phyloP scores from a whole-genome alignment of 2,329 filamentous ascomycete species.

The Trichoderma sp. region DNA sequence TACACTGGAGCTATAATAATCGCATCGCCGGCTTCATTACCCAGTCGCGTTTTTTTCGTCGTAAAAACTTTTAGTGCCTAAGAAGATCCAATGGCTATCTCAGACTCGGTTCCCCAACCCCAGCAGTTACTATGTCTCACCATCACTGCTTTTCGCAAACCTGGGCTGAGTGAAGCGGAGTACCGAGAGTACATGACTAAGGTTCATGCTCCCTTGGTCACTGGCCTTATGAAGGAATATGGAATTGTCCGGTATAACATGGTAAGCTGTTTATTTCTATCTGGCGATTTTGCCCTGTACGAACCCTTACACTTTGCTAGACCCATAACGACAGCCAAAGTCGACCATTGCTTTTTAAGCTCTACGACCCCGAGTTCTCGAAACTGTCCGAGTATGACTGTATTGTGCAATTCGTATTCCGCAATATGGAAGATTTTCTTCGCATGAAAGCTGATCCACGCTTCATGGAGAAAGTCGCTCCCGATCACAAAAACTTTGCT shows the following conservation, averaged over 20 bases:
- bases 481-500: slow-evolving; percentile 25
- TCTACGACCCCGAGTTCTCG: slow-evolving; percentile 24
- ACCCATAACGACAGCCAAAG: slow-evolving; percentile 23
- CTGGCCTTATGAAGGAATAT: slow-evolving; percentile 23
- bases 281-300: background rate
- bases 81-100: background rate
- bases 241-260: slow-evolving; percentile 23
- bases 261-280: slow-evolving; percentile 6
- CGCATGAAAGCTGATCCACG: slow-evolving; percentile 24
- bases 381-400: slow-evolving; percentile 25
- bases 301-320: background rate
- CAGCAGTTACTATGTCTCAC: slow-evolving; percentile 23
- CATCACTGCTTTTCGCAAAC: slow-evolving; percentile 24
- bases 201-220: slow-evolving; percentile 20
- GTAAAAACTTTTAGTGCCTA: background rate
- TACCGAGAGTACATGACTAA: slow-evolving; percentile 26
- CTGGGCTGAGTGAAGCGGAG: slow-evolving; percentile 15
- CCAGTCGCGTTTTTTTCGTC: background rate
- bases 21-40: background rate
- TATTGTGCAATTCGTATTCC: slow-evolving; percentile 24
- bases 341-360: slow-evolving; percentile 16
- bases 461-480: slow-evolving; percentile 20
- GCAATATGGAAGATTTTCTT: slow-evolving; percentile 18
- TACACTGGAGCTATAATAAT: background rate
- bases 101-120: background rate